Base-by-base conservation (phyloP, 306 rosid species). In the Erythrophleum fordii region DNA sequence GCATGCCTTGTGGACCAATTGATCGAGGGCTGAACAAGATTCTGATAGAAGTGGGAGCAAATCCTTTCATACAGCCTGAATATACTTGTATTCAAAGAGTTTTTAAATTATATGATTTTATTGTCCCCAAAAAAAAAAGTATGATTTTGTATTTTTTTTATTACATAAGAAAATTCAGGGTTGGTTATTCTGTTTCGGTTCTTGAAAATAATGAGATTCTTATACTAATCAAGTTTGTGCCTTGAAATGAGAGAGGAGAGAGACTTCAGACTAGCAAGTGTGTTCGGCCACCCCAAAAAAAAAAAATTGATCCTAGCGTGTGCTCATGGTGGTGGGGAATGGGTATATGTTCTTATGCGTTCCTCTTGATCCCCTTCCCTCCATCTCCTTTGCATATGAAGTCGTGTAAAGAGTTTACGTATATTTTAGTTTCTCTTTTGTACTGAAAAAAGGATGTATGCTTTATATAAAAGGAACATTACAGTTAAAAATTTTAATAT, bases 131-230 rank as follows among this genome's bases (percentile, higher is more conserved):
- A 7, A 61, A 61, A 14, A 29, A 61, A 29, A 13, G 18, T 11
- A 12, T 26, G 66, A 5, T 77, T 80, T 26, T 85, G 79, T 80
- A 55, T 78, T 73, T 77, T 60, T 71, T 86, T 11, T 39, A 22
- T 22, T 41, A 13, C 26, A 42, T 5, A 23, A 69, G n/a, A 42
- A 68, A 23, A 44, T 69, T 69, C 6, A 69, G 55, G 11, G 35
- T 69, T 26, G 20, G 20, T 42, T 23, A 1, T 69, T 25, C n/a
- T 26, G 66, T 13, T 59, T 13, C 25, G 66, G 66, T n/a, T 12
- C 66, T 59, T 13, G 66, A 26, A 58, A 59, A 25, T 59, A 59
- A 22, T 9, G 37, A 59, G 66, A 37, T 59, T 59, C 18, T 26
- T 59, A 2, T 11, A 31, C 35, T 58, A 5, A 25, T 58, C 34